Conservation (phyloP, 176 grass and related monocot genomes). For the Bolboschoenus planiculmis region DNA sequence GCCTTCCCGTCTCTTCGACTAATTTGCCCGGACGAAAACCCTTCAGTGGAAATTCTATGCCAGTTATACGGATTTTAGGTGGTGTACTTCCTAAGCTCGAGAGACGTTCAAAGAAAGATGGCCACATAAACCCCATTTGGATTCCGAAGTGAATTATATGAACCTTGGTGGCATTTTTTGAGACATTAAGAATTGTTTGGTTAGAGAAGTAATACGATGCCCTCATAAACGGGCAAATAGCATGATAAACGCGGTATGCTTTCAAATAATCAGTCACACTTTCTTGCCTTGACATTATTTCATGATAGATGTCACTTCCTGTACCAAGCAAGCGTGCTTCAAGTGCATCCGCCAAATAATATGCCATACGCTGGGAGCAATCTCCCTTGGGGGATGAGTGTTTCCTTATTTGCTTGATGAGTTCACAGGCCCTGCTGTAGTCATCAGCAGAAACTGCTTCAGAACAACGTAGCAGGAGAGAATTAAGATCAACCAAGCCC, state of each 20-base stretch:
- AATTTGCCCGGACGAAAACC: conserved; percentile 37
- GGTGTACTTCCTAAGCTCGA: conserved; percentile 3
- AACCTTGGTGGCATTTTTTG: conserved; percentile 23
- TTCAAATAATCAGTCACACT: conserved; percentile 33
- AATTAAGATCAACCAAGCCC: conserved; percentile 31
- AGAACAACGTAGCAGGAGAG: conserved; percentile 42
- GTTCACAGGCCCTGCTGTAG: conserved; percentile 19
- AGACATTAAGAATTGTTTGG: conserved; percentile 36
- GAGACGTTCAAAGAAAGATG: conserved; percentile 41
- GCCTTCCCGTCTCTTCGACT: conserved; percentile 43
- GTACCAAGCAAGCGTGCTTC: conserved; percentile 56
- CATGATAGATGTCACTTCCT: conserved; percentile 33
- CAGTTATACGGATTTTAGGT: conserved; percentile 46
- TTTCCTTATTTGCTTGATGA: conserved; percentile 44
- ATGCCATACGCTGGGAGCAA: conserved; percentile 40
- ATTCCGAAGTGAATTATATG: conserved; percentile 69
- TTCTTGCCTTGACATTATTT: conserved; percentile 27
- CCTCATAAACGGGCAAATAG: conserved; percentile 40
- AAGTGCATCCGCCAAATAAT: conserved; percentile 45
- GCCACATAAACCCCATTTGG: conserved; percentile 49
- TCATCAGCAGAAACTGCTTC: conserved; percentile 31
- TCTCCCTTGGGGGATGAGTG: conserved; percentile 40
- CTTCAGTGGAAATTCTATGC: conserved; percentile 33
- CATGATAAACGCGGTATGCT: conserved; percentile 27
- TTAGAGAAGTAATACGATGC: conserved; percentile 38